Conservation (phyloP, 2,329 filamentous ascomycete species). For the Sarocladiaceae sp. region DNA sequence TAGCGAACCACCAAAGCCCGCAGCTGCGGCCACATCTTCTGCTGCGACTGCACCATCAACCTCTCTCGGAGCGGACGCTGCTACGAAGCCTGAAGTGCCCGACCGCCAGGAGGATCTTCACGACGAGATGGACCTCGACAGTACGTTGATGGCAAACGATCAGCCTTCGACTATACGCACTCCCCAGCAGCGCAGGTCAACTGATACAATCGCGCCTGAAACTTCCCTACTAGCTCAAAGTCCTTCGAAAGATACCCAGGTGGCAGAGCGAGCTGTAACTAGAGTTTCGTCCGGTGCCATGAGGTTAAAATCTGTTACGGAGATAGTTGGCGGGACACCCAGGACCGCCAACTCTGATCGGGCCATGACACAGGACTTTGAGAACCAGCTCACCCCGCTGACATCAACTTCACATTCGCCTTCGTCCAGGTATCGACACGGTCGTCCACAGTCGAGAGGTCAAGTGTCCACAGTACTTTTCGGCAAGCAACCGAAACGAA, state of each 20-base stretch:
- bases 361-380: conserved; percentile 21
- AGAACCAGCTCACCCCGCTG: conserved; percentile 34
- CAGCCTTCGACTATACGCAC: not conserved
- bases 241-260: conserved; percentile 17
- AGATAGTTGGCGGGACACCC: conserved; percentile 62
- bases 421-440: conserved; percentile 21
- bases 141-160: conserved; percentile 17
- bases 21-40: conserved; percentile 16
- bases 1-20: not conserved
- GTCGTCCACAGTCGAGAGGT: conserved; percentile 41
- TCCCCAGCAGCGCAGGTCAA: not conserved
- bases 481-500: conserved; percentile 57
- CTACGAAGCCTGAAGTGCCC: conserved; percentile 22
- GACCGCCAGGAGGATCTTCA: conserved; percentile 29
- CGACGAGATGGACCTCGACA: conserved; percentile 30
- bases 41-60: conserved; percentile 2
- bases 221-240: conserved; percentile 9
- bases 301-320: conserved; percentile 67
- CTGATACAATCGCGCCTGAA: not conserved
- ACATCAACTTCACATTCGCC: conserved; percentile 42
- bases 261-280: conserved; percentile 56
- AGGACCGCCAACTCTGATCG: conserved; percentile 30
- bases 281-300: conserved; percentile 67
- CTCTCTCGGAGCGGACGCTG: conserved; percentile 11
- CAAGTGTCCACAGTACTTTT: conserved; percentile 75